Base-by-base conservation (phyloP, 495 filamentous ascomycete species). In the Aspergillus carlsbadensis region DNA sequence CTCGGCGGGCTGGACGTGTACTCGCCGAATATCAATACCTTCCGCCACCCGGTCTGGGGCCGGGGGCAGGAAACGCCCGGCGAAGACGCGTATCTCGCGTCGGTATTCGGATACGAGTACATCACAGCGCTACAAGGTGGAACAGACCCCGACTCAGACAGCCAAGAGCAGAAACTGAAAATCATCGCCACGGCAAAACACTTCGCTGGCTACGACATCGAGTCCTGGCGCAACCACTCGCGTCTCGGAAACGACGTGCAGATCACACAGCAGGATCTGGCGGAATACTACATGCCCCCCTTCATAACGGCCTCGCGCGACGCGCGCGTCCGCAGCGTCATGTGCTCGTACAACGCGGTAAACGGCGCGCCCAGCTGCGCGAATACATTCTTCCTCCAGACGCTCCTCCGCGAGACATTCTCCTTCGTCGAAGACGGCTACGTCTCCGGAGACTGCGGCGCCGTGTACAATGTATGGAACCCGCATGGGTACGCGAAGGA, bases 1-100 rank as follows among this genome's bases (percentile, higher is more conserved):
- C 68, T 75, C 17, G 77, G 76, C 36, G 81, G 83, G 0, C 65
- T 89, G 5, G 81, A 89, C 62, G 82, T 73, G 50, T 90, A 84
- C 71, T 81, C 86, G 0, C 86, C 86, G 1, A 86, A 89, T 59
- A 86, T 89, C 68, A 90, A 90, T 64, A 75, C 81, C 1, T 89
- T 85, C 72, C 75, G 77, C 10, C 80, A 84, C 52, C 83, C 83
- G 0, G 68, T 82, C 4, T 86, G 83, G 83, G 83, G 83, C 8
- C 70, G 83, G n/a, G 83, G 83, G 2, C 79, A 75, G 46, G 85
- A 88, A 59, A 85, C 84, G 0, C 83, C 85, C 0, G 82, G 82
- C 21, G 84, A 87, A 60, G 84, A 88, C 59, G 74, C 21, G 6
- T 17, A 36, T 52, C 72, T 87, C 5, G 74, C 74, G 17, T 73